Conservation (phyloP, 2,329 filamentous ascomycete species). For the Penicillium thymicola region DNA sequence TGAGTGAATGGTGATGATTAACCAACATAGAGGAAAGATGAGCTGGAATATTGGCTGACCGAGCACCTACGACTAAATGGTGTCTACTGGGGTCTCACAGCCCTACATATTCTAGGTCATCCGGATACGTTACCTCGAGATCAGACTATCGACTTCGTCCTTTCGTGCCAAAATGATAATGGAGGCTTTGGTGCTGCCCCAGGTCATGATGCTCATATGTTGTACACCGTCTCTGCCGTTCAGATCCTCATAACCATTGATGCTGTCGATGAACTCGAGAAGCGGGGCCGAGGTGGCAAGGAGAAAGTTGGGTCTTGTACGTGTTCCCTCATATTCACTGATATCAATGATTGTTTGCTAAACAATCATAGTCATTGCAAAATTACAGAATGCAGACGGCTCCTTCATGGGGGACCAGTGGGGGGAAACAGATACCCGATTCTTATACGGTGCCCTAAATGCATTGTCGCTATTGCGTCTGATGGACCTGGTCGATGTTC, state of each 20-base stretch:
- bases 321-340: conserved; percentile 31
- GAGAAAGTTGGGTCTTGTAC: conserved; percentile 74
- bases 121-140: conserved; percentile 77
- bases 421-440: conserved; percentile 94
- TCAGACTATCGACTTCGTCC: conserved; percentile 85
- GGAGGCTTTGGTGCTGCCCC: conserved; percentile 94
- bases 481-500: conserved; percentile 69
- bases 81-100: conserved; percentile 92
- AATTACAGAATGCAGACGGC: conserved; percentile 78
- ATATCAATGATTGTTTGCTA: conserved; percentile 14
- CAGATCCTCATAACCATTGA: conserved; percentile 87
- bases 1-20: conserved; percentile 25
- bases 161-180: conserved; percentile 84
- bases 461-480: conserved; percentile 79
- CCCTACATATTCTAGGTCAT: conserved; percentile 77
- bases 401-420: conserved; percentile 93
- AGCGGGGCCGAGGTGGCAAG: conserved; percentile 63
- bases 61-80: conserved; percentile 95
- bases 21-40: conserved; percentile 71
- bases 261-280: conserved; percentile 78
- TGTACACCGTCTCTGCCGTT: conserved; percentile 92
- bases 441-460: conserved; percentile 86
- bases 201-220: conserved; percentile 91
- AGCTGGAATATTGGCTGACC: conserved; percentile 96
- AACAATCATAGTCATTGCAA: conserved; percentile 63